Evolutionary conservation across 1,284 basidiomycete genomes (phyloP), one percentile per base, ranked within the genome.

Genomic region (Cryptococcus sp.): DNA sequence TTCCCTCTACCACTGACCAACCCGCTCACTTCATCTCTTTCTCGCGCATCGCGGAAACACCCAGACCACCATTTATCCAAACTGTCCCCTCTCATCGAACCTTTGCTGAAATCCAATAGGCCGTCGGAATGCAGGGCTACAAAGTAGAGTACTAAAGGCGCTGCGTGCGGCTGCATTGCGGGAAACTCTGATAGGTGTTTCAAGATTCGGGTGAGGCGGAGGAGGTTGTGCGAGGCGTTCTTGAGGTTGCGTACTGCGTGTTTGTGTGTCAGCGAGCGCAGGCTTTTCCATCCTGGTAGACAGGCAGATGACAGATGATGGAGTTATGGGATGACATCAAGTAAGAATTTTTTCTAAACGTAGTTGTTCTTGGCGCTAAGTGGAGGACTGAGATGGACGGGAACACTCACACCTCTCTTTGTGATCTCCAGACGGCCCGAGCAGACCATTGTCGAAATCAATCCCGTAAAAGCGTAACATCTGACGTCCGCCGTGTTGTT

Each of bases 11-110:
- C 80, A 54, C 65, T 64, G 39, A 88, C 84, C 50, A 82, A 64
- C 35, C 70, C 74, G 27, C 80, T 78, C 38, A 89, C 80, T 81
- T 82, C 85, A 41, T 78, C 71, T 61, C 88, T 78, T 64, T 87
- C 86, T 58, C 79, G 77, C 20, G 83, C 80, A 62, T 87, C 82
- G 59, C 88, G 78, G 52, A 89, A 79, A 71, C 88, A 89, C 67
- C 87, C 86, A 23, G 84, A 83, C 88, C 88, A 90, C 86, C 87
- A 90, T 57, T 81, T 77, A 63, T 89, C 88, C 85, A 90, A 86
- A 72, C 87, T 88, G 59, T 79, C 78, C 47, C 78, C 76, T 47
- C 88, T 77, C 25, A 67, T 66, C 16, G 56, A 65, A 0, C 78
- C 78, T 5, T 71, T 66, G 5, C 82, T 80, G 66, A 75, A 64